Evolutionary conservation across 2,329 filamentous ascomycete species (phyloP).

Genomic region (Penicillium rolfsii): DNA sequence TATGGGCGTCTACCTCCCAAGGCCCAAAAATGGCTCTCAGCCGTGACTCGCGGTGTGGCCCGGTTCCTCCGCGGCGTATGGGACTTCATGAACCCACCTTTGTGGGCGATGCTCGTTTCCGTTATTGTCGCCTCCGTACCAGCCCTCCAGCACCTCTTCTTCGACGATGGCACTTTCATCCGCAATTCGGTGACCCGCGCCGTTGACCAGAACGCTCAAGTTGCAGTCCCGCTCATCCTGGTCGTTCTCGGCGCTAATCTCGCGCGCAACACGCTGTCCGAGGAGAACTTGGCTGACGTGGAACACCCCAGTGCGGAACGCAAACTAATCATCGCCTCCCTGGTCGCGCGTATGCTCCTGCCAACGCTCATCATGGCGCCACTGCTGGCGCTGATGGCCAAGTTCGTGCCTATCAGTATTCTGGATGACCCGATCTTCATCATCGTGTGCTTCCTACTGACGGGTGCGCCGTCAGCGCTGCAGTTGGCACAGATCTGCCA

Average conservation of each 20-base stretch:
- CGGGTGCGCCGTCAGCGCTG: constrained; percentile 87
- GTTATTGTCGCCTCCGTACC: constrained; percentile 89
- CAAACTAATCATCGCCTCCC: constrained; percentile 80
- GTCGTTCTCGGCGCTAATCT: constrained; percentile 95
- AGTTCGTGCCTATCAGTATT: constrained; percentile 90
- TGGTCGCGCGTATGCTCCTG: constrained; percentile 88
- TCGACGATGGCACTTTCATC: constrained; percentile 83
- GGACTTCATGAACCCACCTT: constrained; percentile 97
- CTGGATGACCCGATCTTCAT: constrained; percentile 97
- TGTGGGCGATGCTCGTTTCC: constrained; percentile 96
- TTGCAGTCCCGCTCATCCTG: constrained; percentile 91
- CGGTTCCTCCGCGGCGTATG: constrained; percentile 70
- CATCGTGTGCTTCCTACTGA: constrained; percentile 95
- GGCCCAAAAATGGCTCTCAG: constrained; percentile 56
- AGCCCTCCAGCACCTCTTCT: constrained; percentile 79
- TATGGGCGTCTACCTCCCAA: constrained; percentile 58
- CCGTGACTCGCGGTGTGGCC: constrained; percentile 44
- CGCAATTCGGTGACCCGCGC: constrained; percentile 91
- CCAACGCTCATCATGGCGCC: constrained; percentile 93
- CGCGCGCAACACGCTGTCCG: constrained; percentile 82
- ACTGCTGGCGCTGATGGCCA: constrained; percentile 80
- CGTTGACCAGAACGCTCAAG: constrained; percentile 79
- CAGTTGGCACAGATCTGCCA: constrained; percentile 98
- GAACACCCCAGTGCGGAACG: constrained; percentile 71
- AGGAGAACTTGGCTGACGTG: constrained; percentile 64